Evolutionary conservation across 148 eudicot species (phyloP).

Genomic region (Cornus florida): DNA sequence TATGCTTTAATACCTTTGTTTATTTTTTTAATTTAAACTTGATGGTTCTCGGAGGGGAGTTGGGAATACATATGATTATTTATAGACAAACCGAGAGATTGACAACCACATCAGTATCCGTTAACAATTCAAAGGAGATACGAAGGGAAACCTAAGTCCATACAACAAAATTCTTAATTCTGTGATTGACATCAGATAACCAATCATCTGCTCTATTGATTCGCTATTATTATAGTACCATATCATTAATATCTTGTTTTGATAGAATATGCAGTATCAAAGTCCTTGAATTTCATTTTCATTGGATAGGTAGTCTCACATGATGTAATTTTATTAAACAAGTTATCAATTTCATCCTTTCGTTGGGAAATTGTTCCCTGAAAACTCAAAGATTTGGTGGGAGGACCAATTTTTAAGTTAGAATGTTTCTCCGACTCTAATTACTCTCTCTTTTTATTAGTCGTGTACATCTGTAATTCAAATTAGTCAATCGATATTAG

Average conservation of each 20-base stretch:
- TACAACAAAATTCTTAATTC: neutral
- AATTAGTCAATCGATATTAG: too few relatives aligned
- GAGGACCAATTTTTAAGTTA: neutral
- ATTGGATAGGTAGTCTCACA: neutral
- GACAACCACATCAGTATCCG: neutral
- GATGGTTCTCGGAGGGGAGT: neutral
- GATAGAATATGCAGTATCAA: neutral
- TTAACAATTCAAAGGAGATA: neutral
- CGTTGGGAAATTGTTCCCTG: neutral
- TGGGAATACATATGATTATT: neutral
- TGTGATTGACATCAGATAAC: neutral
- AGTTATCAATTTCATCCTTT: neutral
- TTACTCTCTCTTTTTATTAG: neutral
- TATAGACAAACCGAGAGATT: neutral
- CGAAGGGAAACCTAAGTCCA: neutral
- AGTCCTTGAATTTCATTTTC: neutral
- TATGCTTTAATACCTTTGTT: too few relatives aligned
- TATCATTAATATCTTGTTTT: neutral
- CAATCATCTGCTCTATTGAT: neutral
- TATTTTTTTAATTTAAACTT: neutral
- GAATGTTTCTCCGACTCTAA: neutral
- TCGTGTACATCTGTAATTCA: too few relatives aligned
- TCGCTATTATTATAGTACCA: neutral
- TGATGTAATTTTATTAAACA: neutral
- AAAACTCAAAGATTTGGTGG: neutral